Evolutionary conservation across 768 basidiomycete species (phyloP), one percentile per base, ranked within the genome.

Genomic region (Scleroderma citrinum): DNA sequence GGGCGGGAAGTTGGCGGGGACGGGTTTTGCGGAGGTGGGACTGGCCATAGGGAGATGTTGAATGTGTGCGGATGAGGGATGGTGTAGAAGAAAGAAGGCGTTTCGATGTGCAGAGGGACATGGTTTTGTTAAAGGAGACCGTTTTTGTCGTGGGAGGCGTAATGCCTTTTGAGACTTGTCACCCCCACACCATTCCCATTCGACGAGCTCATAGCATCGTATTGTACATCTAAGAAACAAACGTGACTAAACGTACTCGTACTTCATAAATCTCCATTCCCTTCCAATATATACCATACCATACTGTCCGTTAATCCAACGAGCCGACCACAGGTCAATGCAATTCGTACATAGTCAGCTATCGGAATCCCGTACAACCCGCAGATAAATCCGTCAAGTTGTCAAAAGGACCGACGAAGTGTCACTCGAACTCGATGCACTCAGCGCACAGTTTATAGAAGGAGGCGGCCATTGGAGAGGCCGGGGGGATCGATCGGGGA

Each of bases 11-110:
- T 5, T 74, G 68, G 16, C 81, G 79, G 39, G 75, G 57, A 30
- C 85, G 80, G 47, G 80, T 77, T 68, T 83, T 82, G 81, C 82
- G 82, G 62, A 93, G 77, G 70, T 92, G 92, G 8, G 92, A 79
- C 11, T 87, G 80, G 46, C 89, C 89, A 60, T 92, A 92, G 0
- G 87, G 87, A 0, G 88, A 89, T 37, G 73, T 80, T 2, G 88
- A 91, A 42, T 83, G 71, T 44, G 43, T 51, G 20, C 81, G 77
- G 1, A 58, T 58, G 48, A 61, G 44, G 19, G n/a, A n/a, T n/a
- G n/a, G n/a, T n/a, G n/a, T n/a, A n/a, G n/a, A n/a, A n/a, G n/a
- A 30, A 40, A 63, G 44, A 11, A 52, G 3, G 7, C 53, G 54
- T 20, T 58, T 58, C 47, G 56, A 42, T 8, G 53, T 36, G 29